Percentiles rank a stretch among this genome's conserved stretches.
Evolutionary conservation across 352 stramenopile species (phyloP).

Genomic region (Pythium sp.): DNA sequence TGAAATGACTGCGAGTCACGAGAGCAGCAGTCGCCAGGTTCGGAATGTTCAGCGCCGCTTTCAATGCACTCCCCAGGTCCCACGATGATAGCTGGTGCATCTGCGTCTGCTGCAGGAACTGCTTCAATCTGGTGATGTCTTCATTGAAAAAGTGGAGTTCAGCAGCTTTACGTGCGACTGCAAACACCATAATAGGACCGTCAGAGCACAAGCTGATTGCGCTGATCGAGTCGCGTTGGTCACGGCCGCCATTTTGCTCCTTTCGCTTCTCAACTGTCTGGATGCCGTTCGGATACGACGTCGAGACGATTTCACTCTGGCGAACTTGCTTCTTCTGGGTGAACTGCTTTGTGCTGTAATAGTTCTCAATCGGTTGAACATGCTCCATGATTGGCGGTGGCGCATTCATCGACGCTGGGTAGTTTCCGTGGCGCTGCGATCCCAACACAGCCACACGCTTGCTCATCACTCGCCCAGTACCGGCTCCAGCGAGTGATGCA

Average conservation of each 20-base stretch:
- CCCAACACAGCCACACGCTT: slow-evolving; percentile 34
- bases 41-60: slow-evolving; percentile 25
- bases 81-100: slow-evolving; percentile 44
- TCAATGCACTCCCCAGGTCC: slow-evolving; percentile 35
- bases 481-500: slow-evolving; percentile 23
- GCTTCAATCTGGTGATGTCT: slow-evolving; percentile 60
- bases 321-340: slow-evolving; percentile 69
- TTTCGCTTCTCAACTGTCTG: slow-evolving; percentile 17
- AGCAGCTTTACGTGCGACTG: slow-evolving; percentile 55
- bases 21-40: slow-evolving; percentile 26
- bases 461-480: slow-evolving; percentile 23
- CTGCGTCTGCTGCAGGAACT: slow-evolving; percentile 66
- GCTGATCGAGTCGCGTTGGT: slow-evolving; percentile 37
- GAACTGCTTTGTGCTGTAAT: slow-evolving; percentile 42
- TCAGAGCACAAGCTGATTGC: slow-evolving; percentile 61
- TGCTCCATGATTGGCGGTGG: slow-evolving; percentile 37
- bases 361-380: slow-evolving; percentile 57
- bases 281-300: slow-evolving; percentile 46
- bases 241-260: slow-evolving; percentile 4
- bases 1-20: slow-evolving; percentile 44
- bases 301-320: slow-evolving; percentile 81
- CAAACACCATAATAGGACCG: slow-evolving; percentile 81
- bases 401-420: slow-evolving; percentile 33
- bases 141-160: slow-evolving; percentile 85
- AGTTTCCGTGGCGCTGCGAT: slow-evolving; percentile 49